These are phyloP conservation scores for Colletotrichum magnum DNA, from an alignment of 2,329 filamentous ascomycete genomes.

Conservation along the genomic window DNA sequence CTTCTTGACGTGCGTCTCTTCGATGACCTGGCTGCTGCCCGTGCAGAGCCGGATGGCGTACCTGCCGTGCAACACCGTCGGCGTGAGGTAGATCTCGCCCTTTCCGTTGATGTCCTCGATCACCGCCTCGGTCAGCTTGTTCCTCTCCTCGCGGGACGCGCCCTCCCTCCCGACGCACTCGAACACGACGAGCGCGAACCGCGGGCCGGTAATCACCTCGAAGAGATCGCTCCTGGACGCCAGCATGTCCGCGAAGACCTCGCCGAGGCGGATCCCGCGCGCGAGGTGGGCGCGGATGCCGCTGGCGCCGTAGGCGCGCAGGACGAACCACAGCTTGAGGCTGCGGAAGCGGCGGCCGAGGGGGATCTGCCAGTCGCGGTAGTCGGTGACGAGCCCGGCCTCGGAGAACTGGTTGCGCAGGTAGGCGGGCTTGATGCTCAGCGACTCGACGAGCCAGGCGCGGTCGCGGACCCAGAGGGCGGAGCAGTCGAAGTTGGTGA, in stretches of 20 bases:
- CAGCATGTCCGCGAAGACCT: slow-evolving; percentile 76
- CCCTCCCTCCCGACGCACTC: slow-evolving; percentile 64
- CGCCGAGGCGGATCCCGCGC: slow-evolving; percentile 77
- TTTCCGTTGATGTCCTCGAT: slow-evolving; percentile 81
- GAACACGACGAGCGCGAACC: slow-evolving; percentile 86
- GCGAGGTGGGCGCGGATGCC: slow-evolving; percentile 83
- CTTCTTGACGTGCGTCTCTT: slow-evolving; percentile 79
- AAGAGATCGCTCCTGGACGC: slow-evolving; percentile 77
- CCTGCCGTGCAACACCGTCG: slow-evolving; percentile 78
- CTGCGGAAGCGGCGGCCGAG: slow-evolving; percentile 89
- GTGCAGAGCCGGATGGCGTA: slow-evolving; percentile 89
- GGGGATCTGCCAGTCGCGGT: slow-evolving; percentile 97
- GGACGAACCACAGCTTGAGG: slow-evolving; percentile 95
- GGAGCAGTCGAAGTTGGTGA: slow-evolving; percentile 91
- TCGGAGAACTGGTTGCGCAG: slow-evolving; percentile 86
- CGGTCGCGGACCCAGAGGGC: slow-evolving; percentile 85
- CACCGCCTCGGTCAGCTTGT: slow-evolving; percentile 79
- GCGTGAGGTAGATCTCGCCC: slow-evolving; percentile 87
- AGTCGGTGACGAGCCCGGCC: slow-evolving; percentile 89
- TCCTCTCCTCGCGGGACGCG: slow-evolving; percentile 65
- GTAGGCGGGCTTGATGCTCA: slow-evolving; percentile 85
- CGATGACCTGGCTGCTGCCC: slow-evolving; percentile 74
- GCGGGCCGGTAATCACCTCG: slow-evolving; percentile 79
- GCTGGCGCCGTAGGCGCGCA: slow-evolving; percentile 83
- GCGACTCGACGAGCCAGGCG: slow-evolving; percentile 81